Evolutionary conservation across 208 protist genomes (phyloP), one percentile per base, ranked within the genome.

Genomic region (Acanthamoeba quina): DNA sequence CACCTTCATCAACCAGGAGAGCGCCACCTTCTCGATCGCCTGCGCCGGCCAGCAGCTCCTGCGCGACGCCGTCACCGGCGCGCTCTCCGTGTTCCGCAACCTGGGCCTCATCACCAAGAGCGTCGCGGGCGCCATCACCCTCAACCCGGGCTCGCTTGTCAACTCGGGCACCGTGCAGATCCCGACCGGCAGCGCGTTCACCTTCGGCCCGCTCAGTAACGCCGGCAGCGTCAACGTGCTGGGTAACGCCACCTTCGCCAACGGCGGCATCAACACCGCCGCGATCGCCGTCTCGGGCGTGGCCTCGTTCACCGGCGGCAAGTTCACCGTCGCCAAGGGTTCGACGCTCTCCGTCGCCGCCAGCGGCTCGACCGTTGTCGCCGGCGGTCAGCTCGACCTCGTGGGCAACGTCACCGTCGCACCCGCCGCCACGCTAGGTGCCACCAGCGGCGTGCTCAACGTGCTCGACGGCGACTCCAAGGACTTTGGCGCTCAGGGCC

Each of bases 321-420:
- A 41, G 60, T 49, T 92, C 86, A 34, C 4, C 9, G 13, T 72
- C n/a, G 26, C 29, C 5, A 7, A 26, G 37, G 49, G 49, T 31
- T 92, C 86, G 47, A 54, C 86, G 60, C 44, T 92, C 44, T 9
- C 44, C 56, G 49, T 56, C 60, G 62, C 37, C 31, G 19, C 86
- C 41, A 47, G 34, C 82, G 49, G 58, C 82, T 21, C 83, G n/a
- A 26, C 34, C 44, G 62, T 49, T 29, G 83, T 49, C 52, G 29
- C 83, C 31, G 86, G 86, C 68, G 86, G 64, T 29, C 56, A 76
- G 64, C 68, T 92, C 64, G 60, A 78, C n/a, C 86, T 92, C 31
- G 60, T 15, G 41, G 86, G 86, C n/a, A 76, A 24, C 49, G 64
- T 76, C n/a, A 58, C 56, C 44, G 31, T 56, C 5, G 24, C 4